Evolutionary conservation across 2,329 filamentous ascomycete species (phyloP), one percentile per base, ranked within the genome.

Genomic region (Stylonectria norvegica): DNA sequence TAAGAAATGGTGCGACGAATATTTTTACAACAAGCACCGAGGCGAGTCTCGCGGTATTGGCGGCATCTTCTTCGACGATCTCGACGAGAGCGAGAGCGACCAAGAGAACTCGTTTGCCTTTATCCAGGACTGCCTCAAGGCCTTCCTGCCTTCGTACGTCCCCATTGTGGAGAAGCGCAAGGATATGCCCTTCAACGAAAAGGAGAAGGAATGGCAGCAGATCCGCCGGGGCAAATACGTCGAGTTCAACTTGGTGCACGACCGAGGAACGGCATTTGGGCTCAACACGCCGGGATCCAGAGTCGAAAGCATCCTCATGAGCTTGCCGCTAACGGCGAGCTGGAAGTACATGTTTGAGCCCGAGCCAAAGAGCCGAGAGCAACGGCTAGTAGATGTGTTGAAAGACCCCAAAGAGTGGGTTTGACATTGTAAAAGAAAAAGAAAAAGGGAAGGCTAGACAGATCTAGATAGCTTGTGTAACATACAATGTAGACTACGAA

Each of bases 1-100:
- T 78, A 98, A 98, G 73, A 84, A 86, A 61, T 98, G 93, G 93
- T 98, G 93, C 64, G 93, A 98, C 64, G 82, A 94, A 57, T 98
- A 98, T 72, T 98, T 98, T 69, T 84, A 78, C 71, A 86, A 96
- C 66, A 91, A 90, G 63, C 93, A 98, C 70, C 82, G 93, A 33
- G 79, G 79, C 43, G 93, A 98, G 70, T 75, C 81, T 33, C 85
- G 93, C 34, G 93, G 93, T 41, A 71, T 98, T 22, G 93, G 93
- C 38, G 93, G 93, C 38, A 97, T 98, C 66, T 98, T 98, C 78
- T 98, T 98, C 60, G 93, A 98, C 66, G 93, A 98, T 63, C 75
- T 98, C 11, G 93, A 98, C 63, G 86, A 86, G 56, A 78, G 79
- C 1, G 86, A 91, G 56, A 88, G 89, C 46, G 87, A 93, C 58